phyloP scores from a whole-genome alignment of 805 yeast genomes.

The Saturnispora hagleri region DNA sequence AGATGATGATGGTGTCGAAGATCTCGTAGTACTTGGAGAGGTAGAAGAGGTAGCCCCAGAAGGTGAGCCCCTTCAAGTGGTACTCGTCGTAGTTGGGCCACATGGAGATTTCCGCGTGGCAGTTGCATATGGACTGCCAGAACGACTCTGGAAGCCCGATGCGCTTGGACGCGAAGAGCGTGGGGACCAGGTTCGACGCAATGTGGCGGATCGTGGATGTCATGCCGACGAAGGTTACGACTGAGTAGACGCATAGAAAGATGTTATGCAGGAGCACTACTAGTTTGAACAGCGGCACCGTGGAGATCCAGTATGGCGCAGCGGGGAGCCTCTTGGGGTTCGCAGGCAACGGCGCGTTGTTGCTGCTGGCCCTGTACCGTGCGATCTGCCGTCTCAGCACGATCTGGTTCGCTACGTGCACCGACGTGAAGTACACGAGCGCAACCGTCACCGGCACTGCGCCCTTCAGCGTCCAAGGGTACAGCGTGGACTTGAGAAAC shows the following conservation, averaged over 20 bases:
- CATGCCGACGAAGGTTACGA: constrained; percentile 68
- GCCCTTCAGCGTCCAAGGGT: constrained; percentile 37
- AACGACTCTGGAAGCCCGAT: constrained; percentile 32
- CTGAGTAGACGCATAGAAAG: constrained; percentile 54
- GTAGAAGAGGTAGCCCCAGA: constrained; percentile 60
- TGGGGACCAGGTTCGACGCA: constrained; percentile 26
- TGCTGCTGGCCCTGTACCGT: constrained; percentile 23
- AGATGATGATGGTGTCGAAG: constrained; percentile 55
- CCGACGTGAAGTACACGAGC: constrained; percentile 45
- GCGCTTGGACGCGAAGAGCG: constrained; percentile 15
- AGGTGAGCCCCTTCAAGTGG: constrained; percentile 35
- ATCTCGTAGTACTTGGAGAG: constrained; percentile 66
- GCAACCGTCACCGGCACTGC: constrained; percentile 51
- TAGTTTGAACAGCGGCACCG: constrained; percentile 35
- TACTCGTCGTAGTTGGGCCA: constrained; percentile 31
- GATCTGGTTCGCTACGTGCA: constrained; percentile 44
- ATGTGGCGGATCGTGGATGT: constrained; percentile 32
- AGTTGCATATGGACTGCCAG: constrained; percentile 49
- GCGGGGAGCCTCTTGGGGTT: constrained; percentile 34
- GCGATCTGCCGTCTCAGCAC: constrained; percentile 38
- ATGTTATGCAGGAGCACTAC: constrained; percentile 55
- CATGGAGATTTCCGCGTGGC: constrained; percentile 46
- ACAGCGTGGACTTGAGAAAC: constrained; percentile 27
- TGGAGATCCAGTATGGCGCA: constrained; percentile 45
- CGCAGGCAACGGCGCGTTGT: constrained; percentile 18